These are phyloP conservation scores for Rhamnella rubrinervis DNA, from an alignment of 331 rosid genomes.

Conservation along the genomic window DNA sequence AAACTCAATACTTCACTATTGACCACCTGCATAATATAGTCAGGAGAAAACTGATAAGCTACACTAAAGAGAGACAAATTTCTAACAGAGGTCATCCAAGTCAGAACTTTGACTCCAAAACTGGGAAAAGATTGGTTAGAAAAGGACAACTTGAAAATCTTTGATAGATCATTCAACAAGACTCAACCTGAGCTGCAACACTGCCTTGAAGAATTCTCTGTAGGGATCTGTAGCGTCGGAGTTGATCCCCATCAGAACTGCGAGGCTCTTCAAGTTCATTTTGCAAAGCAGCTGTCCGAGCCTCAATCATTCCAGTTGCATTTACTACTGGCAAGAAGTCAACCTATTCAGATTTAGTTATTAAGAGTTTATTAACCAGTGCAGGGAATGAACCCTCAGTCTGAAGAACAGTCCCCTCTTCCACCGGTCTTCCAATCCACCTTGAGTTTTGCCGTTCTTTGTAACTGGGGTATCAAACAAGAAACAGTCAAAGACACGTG, in stretches of 20 bases:
- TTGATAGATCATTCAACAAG: background rate
- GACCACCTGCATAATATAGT: conserved; percentile 57
- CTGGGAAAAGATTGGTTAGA: background rate
- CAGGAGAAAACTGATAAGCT: conserved; percentile 2
- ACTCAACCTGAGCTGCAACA: conserved; percentile 89
- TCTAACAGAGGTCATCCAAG: background rate
- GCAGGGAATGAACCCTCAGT: conserved; percentile 97
- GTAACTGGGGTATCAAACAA: no score
- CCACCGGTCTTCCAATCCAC: conserved; percentile 98
- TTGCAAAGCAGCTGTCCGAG: conserved; percentile 90
- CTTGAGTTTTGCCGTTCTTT: conserved; percentile 92
- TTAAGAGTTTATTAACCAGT: no score
- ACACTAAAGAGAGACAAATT: background rate
- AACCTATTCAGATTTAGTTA: conserved; percentile 89
- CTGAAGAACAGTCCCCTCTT: conserved; percentile 91
- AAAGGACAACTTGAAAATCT: background rate
- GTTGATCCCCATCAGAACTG: conserved; percentile 97
- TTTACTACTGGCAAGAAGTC: conserved; percentile 98
- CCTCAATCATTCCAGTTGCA: conserved; percentile 99
- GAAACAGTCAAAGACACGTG: no score
- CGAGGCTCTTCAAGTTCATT: conserved; percentile 99
- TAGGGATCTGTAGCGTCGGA: conserved; percentile 92
- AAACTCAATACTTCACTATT: conserved; percentile 96
- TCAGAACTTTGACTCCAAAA: background rate
- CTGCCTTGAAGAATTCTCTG: conserved; percentile 99